Evolutionary conservation across 202 grass and related monocot species (phyloP).

Genomic region (Panicum virgatum): DNA sequence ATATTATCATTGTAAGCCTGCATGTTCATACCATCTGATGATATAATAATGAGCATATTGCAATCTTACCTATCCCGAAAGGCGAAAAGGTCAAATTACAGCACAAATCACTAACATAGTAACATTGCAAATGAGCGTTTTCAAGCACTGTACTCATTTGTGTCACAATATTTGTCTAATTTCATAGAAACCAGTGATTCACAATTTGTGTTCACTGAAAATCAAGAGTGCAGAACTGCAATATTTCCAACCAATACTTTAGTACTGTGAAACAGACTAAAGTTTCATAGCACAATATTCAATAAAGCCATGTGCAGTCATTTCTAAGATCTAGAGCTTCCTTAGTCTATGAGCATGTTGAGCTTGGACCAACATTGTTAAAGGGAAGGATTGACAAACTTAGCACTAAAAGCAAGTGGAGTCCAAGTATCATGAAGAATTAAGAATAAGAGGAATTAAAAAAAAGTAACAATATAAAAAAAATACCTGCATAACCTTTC

Average conservation of each 20-base stretch:
- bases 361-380: not conserved
- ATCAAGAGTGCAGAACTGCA: not conserved
- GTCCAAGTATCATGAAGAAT: not conserved
- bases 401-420: conserved; percentile 6
- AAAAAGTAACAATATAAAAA: conserved; percentile 2
- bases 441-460: conserved; percentile 20
- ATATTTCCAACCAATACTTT: not conserved
- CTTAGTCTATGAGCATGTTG: not conserved
- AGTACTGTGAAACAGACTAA: not conserved
- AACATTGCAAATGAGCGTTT: not conserved
- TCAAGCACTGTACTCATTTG: not conserved
- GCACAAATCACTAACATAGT: not conserved
- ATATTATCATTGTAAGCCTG: not conserved
- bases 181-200: not conserved
- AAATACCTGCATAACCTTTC: conserved; percentile 94
- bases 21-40: conserved; percentile 27
- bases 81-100: conserved; percentile 4
- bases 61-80: conserved; percentile 11
- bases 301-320: not conserved
- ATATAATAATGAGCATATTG: conserved; percentile 3
- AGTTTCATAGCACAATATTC: not conserved
- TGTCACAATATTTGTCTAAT: not conserved
- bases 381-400: not conserved
- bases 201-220: not conserved
- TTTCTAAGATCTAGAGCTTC: not conserved